Conservation (phyloP, 768 basidiomycete species). For the Leccinum boreale region DNA sequence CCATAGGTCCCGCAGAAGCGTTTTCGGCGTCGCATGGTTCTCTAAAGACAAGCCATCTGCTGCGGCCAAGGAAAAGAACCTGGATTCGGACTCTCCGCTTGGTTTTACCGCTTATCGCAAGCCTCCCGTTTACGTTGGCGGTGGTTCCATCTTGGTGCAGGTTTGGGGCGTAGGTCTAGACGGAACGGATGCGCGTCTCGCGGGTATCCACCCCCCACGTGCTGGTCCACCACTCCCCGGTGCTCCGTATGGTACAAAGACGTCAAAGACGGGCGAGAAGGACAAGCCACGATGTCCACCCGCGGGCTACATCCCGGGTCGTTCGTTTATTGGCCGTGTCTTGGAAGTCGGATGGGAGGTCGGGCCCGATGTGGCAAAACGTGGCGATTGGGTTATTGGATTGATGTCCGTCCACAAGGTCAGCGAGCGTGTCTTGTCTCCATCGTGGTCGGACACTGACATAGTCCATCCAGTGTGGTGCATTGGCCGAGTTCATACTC, state of each 20-base stretch:
- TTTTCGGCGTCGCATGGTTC: constrained; percentile 30
- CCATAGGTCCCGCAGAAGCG: constrained; percentile 18
- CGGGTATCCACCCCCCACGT: constrained; percentile 40
- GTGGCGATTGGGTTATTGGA: constrained; percentile 88
- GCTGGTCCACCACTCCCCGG: constrained; percentile 10
- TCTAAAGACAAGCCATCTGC: constrained; percentile 23
- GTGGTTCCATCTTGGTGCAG: constrained; percentile 73
- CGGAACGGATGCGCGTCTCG: constrained; percentile 63
- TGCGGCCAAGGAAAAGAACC: constrained; percentile 10
- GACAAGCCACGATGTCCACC: constrained; percentile 23
- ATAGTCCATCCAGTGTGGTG: constrained; percentile 58
- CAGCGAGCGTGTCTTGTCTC: constrained; percentile 22
- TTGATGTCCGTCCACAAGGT: constrained; percentile 80
- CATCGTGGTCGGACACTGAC: constrained; percentile 6
- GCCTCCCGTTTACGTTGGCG: constrained; percentile 72
- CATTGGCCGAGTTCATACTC: constrained; percentile 84
- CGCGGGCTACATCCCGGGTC: constrained; percentile 80
- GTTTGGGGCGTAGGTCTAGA: constrained; percentile 90
- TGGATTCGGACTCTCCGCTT: constrained; percentile 35
- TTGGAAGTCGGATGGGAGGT: constrained; percentile 79
- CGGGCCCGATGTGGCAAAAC: constrained; percentile 44
- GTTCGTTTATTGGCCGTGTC: constrained; percentile 82
- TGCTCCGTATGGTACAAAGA: constrained; percentile 22
- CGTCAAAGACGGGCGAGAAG: constrained; percentile 21
- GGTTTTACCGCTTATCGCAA: constrained; percentile 68